Evolutionary conservation across 306 rosid species (phyloP), one percentile per base, ranked within the genome.

Genomic region (Fragaria vesca): DNA sequence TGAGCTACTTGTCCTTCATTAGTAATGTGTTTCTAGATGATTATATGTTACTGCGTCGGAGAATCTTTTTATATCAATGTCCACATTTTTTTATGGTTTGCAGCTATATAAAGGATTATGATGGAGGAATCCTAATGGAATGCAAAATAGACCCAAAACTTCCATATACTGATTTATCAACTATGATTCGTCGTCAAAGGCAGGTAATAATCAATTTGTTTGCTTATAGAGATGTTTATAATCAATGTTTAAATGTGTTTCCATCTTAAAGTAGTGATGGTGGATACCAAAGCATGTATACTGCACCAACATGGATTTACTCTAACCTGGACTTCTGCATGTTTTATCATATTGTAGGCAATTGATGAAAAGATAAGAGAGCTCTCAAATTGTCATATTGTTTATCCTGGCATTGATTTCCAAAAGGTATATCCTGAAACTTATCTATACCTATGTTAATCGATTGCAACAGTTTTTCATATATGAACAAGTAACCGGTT

Each of bases 71-170:
- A 66, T 40, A 55, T 47, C 58, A 77, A 28, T 61, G 57, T 78
- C 50, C 70, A 13, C 60, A 72, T 28, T 67, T 78, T 55, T 62
- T 42, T 63, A 51, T 79, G 21, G 7, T 50, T 82, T 76, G 76
- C 87, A 94, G 98, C 83, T 95, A 95, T 86, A 95, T 95, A 85
- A 95, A 95, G 85, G 99, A 95, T 76, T 95, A 95, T 62, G 99
- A 95, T 80, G 99, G 99, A 74, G 99, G 96, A 67, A 88, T 92
- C 73, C 94, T 95, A 61, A 92, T 95, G 99, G 99, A 95, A 84
- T 95, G 97, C 91, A 95, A 83, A 89, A 93, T 95, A 74, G 97
- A 95, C 86, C 99, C 88, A 62, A 95, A 91, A 83, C 96, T 95
- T 65, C 96, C 97, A 18, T 92, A 92, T 85, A 92, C 91, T 40